phyloP scores from a whole-genome alignment of 139 green algal genomes.

The Monoraphidium neglectum region DNA sequence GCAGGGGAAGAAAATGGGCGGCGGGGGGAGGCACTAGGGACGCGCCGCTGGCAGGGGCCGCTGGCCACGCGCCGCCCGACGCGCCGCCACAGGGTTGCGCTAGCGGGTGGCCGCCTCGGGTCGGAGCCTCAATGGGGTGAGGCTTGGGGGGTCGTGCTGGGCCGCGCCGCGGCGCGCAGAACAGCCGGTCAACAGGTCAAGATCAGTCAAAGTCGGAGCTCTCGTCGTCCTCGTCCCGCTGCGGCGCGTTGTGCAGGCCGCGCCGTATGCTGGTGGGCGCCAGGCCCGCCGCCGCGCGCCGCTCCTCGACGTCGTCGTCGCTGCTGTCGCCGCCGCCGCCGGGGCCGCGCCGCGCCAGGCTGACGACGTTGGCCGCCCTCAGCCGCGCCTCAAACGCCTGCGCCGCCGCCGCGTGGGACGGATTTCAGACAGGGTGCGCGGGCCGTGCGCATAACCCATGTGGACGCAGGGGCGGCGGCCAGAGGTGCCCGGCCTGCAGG shows the following conservation, averaged over 20 bases:
- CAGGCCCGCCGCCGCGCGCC: not conserved
- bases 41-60: no score
- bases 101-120: no score
- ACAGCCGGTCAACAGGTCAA: no score
- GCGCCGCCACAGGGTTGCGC: no score
- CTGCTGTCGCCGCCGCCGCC: not conserved
- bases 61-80: no score
- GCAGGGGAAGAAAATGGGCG: no score
- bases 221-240: conserved; percentile 22
- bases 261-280: not conserved
- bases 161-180: no score
- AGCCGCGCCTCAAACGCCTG: conserved; percentile 11
- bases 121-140: no score
- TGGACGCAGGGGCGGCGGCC: not conserved
- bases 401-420: not conserved
- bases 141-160: no score
- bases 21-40: no score
- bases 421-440: no score
- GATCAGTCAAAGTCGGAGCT: conserved; percentile 33
- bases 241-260: not conserved
- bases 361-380: conserved; percentile 14
- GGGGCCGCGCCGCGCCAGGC: not conserved
- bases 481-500: no score
- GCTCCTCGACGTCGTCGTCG: not conserved
- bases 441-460: not conserved